phyloP scores from a whole-genome alignment of 352 stramenopile species.

The Phytophthora macrochlamydospora region DNA sequence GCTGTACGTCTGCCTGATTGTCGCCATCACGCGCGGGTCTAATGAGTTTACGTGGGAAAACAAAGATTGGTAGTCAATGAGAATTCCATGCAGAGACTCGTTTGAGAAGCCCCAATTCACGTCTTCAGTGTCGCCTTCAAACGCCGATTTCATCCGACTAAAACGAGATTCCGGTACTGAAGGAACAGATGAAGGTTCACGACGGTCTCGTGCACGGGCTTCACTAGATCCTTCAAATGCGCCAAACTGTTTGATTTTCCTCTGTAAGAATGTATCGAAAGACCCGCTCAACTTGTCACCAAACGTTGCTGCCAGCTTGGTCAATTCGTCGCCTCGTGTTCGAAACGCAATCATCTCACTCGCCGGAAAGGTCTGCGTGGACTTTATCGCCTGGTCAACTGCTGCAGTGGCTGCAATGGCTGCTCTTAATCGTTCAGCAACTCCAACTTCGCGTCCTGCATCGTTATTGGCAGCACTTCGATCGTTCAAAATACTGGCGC shows the following conservation, averaged over 20 bases:
- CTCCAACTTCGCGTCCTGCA: constrained; percentile 20
- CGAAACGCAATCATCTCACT: constrained; percentile 72
- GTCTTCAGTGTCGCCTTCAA: constrained; percentile 40
- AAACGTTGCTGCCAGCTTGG: constrained; percentile 45
- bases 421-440: constrained; percentile 36
- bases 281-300: constrained; percentile 58
- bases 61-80: constrained; percentile 55
- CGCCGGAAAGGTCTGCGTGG: constrained; percentile 58
- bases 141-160: constrained; percentile 44
- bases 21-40: constrained; percentile 35
- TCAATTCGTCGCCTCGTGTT: constrained; percentile 57
- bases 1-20: constrained; percentile 54
- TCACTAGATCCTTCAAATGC: constrained; percentile 6
- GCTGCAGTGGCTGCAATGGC: constrained; percentile 48
- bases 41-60: constrained; percentile 49
- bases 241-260: constrained; percentile 39
- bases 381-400: constrained; percentile 63
- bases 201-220: constrained; percentile 30
- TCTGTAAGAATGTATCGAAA: constrained; percentile 65
- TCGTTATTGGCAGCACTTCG: constrained; percentile 6
- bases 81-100: constrained; percentile 51
- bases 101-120: constrained; percentile 76
- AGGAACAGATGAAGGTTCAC: constrained; percentile 28
- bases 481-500: constrained; percentile 6
- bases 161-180: constrained; percentile 32